These are phyloP conservation scores for Phyllosticta citribraziliensis DNA, from an alignment of 2,329 filamentous ascomycete species.

Conservation along the genomic window DNA sequence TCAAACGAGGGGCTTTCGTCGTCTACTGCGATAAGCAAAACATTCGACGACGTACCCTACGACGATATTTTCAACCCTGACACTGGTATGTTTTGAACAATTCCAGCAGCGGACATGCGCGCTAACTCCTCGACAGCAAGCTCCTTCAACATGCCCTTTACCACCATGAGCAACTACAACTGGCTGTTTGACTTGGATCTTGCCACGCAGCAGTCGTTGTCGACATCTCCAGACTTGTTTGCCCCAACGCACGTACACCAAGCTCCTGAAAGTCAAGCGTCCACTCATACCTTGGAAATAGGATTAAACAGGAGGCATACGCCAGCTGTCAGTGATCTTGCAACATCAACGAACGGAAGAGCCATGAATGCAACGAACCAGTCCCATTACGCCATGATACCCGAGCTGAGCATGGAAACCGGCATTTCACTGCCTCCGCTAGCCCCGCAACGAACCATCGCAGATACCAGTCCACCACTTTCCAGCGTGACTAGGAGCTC, in stretches of 20 bases:
- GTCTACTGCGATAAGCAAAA: not conserved
- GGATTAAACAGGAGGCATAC: slow-evolving; percentile 9
- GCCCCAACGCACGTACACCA: slow-evolving; percentile 11
- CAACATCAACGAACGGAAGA: not conserved
- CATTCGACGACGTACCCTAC: slow-evolving; percentile 27
- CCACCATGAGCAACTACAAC: slow-evolving; percentile 52
- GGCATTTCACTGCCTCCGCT: slow-evolving; percentile 1
- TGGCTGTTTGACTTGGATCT: slow-evolving; percentile 49
- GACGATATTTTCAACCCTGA: slow-evolving; percentile 51
- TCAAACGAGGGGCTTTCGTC: slow-evolving; percentile 16
- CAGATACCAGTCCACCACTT: not conserved
- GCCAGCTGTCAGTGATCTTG: slow-evolving; percentile 8
- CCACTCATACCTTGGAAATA: slow-evolving; percentile 11
- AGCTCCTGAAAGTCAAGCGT: slow-evolving; percentile 8
- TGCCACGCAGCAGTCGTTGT: slow-evolving; percentile 12
- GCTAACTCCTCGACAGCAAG: slow-evolving; percentile 31
- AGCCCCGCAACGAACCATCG: not conserved
- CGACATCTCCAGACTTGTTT: slow-evolving; percentile 16
- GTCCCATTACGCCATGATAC: not conserved
- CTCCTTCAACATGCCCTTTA: slow-evolving; percentile 57
- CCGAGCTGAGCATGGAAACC: slow-evolving; percentile 3
- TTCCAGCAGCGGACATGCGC: not conserved
- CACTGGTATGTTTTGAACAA: slow-evolving; percentile 31
- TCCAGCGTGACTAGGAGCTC: not conserved
- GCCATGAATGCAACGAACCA: not conserved